phyloP scores from a whole-genome alignment of 805 yeast genomes.

The Yamadazyma akitaensis region DNA sequence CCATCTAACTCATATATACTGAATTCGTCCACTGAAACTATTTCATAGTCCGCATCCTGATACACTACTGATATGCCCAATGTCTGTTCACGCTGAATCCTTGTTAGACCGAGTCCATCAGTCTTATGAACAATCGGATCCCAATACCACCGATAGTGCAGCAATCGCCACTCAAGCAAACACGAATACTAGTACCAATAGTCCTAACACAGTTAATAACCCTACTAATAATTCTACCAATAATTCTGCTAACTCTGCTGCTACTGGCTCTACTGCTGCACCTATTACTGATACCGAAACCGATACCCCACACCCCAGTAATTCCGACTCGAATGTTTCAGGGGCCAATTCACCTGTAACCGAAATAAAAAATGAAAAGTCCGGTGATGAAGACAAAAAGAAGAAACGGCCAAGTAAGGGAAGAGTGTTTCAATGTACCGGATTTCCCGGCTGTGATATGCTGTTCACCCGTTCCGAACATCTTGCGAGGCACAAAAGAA shows the following conservation, averaged over 20 bases:
- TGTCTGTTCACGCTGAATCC: constrained; percentile 1
- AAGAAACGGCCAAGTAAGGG: constrained; percentile 48
- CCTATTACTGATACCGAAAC: not conserved
- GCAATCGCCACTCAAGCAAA: not conserved
- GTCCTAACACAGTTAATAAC: too few species aligned
- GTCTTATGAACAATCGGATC: not conserved
- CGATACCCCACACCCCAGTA: not conserved
- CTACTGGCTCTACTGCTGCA: not conserved
- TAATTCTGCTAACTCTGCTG: too few species aligned
- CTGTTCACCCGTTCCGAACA: constrained; percentile 89
- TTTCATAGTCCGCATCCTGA: not conserved
- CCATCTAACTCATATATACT: too few species aligned
- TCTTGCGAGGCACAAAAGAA: constrained; percentile 85
- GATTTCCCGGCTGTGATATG: constrained; percentile 84
- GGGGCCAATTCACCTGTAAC: not conserved
- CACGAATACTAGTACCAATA: not conserved
- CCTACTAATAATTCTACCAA: too few species aligned
- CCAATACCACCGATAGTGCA: not conserved
- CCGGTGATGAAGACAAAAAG: not conserved
- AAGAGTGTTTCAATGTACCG: constrained; percentile 77
- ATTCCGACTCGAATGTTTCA: not conserved
- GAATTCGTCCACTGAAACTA: not conserved
- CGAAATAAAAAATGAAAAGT: not conserved
- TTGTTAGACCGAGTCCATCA: not conserved
- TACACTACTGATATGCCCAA: constrained; percentile 2